Conservation (phyloP, 176 grass and related monocot genomes). For the Musa troglodytarum region DNA sequence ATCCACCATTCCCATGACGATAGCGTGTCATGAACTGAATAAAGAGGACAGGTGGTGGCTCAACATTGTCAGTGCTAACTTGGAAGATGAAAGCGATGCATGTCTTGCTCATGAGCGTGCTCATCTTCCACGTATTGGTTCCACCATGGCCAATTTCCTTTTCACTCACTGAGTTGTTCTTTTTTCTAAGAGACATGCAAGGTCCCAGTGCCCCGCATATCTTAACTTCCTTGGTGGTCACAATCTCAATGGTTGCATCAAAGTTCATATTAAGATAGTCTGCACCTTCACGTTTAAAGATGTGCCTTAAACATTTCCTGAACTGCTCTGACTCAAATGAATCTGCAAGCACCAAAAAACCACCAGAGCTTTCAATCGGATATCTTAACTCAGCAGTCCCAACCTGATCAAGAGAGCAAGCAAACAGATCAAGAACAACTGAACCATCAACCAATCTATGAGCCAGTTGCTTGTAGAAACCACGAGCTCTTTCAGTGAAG, state of each 20-base stretch:
- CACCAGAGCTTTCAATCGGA: slow-evolving; percentile 79
- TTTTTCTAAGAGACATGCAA: slow-evolving; percentile 53
- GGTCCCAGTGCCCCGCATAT: slow-evolving; percentile 97
- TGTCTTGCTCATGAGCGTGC: slow-evolving; percentile 68
- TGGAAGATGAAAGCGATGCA: slow-evolving; percentile 85
- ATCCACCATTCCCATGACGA: slow-evolving; percentile 62
- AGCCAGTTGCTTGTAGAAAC: slow-evolving; percentile 75
- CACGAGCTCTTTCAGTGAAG: slow-evolving; percentile 45
- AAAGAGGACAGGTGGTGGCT: slow-evolving; percentile 82
- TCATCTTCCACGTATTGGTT: slow-evolving; percentile 77
- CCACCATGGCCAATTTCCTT: slow-evolving; percentile 90
- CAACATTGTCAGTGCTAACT: slow-evolving; percentile 51
- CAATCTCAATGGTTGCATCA: slow-evolving; percentile 70
- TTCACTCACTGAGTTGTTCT: slow-evolving; percentile 68
- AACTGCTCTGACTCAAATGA: slow-evolving; percentile 91
- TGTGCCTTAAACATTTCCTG: slow-evolving; percentile 63
- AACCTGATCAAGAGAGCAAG: slow-evolving; percentile 95
- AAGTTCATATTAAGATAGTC: slow-evolving; percentile 82
- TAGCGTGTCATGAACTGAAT: slow-evolving; percentile 98
- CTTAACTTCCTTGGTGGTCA: slow-evolving; percentile 87
- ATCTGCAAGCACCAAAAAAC: slow-evolving; percentile 65
- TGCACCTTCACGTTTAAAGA: slow-evolving; percentile 53
- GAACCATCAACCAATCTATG: slow-evolving; percentile 57
- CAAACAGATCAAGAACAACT: slow-evolving; percentile 80
- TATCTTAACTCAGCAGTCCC: slow-evolving; percentile 73